phyloP scores from a whole-genome alignment of 2,329 filamentous ascomycete genomes.

The Acephala macrosclerotiorum region DNA sequence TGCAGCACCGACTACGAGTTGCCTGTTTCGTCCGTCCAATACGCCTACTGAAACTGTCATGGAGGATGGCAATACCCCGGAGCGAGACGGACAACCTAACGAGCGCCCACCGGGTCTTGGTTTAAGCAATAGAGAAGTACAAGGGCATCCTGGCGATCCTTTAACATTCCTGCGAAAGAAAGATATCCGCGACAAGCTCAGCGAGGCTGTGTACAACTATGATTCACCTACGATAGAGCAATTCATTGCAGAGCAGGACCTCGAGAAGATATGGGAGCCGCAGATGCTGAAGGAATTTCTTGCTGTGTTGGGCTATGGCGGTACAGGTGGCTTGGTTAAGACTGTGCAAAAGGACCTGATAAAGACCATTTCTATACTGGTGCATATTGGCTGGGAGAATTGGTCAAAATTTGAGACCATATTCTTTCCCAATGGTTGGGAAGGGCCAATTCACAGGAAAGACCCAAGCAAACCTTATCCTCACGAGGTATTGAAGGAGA shows the following conservation, averaged over 20 bases:
- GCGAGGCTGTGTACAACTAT: constrained; percentile 3
- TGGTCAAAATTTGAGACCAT: constrained; percentile 18
- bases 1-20: not conserved
- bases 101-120: not conserved
- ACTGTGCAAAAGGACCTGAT: constrained; percentile 8
- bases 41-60: not conserved
- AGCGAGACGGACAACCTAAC: not conserved
- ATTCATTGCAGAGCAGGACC: constrained; percentile 9
- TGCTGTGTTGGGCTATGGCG: not conserved
- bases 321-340: not conserved
- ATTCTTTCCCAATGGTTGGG: constrained; percentile 16
- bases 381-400: constrained; percentile 21
- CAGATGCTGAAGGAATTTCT: constrained; percentile 9
- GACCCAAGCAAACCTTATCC: not conserved
- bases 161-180: not conserved
- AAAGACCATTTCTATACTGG: constrained; percentile 26
- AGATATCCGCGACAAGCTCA: constrained; percentile 7
- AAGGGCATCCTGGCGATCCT: not conserved
- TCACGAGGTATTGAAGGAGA: not conserved
- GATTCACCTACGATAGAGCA: not conserved
- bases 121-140: not conserved
- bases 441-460: constrained; percentile 3
- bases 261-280: constrained; percentile 15
- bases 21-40: not conserved
- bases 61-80: not conserved